Percentiles rank a stretch among this genome's conserved stretches.
These are phyloP conservation scores for Populus nigra DNA, from an alignment of 345 rosid genomes.

Conservation along the genomic window DNA sequence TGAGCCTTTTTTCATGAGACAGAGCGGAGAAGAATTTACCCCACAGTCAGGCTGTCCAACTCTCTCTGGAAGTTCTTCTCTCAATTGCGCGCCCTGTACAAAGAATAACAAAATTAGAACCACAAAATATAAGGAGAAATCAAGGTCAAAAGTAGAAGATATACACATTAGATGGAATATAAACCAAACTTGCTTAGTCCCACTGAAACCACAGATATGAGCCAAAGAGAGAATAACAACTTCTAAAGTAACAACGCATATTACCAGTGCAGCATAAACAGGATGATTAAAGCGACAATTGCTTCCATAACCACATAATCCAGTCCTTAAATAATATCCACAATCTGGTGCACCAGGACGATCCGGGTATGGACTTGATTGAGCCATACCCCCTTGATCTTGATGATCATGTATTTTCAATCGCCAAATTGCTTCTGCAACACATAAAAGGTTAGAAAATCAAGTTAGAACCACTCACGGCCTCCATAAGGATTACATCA, in stretches of 20 bases:
- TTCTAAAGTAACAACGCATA: background rate
- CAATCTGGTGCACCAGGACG: constrained; percentile 82
- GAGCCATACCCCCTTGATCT: constrained; percentile 37
- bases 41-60: constrained; percentile 76
- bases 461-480: background rate
- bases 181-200: background rate
- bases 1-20: background rate
- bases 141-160: background rate
- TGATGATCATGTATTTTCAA: constrained; percentile 55
- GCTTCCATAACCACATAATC: constrained; percentile 67
- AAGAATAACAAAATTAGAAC: constrained; percentile 10
- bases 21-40: constrained; percentile 30
- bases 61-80: constrained; percentile 68
- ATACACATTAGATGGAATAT: background rate
- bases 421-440: constrained; percentile 48
- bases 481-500: background rate
- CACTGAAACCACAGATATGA: background rate
- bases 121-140: background rate
- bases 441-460: constrained; percentile 2
- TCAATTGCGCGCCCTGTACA: constrained; percentile 42
- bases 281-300: constrained; percentile 76
- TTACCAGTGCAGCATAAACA: constrained; percentile 49
- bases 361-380: constrained; percentile 55
- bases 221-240: background rate
- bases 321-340: constrained; percentile 59